Conservation (phyloP, 1,139 yeast species). For the Candida sp. region DNA sequence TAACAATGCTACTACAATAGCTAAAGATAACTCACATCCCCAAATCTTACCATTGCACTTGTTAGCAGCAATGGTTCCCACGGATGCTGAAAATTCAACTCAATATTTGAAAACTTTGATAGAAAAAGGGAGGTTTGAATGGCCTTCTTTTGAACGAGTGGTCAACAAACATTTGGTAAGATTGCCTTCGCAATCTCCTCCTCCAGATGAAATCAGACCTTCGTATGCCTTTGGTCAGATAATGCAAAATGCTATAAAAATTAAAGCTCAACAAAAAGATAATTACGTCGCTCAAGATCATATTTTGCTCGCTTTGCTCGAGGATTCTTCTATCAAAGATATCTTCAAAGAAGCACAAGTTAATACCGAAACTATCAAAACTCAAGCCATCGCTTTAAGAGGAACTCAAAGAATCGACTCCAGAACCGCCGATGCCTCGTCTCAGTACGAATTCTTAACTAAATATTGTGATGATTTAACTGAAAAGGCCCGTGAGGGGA, state of each 20-base stretch:
- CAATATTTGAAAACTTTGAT: constrained; percentile 79
- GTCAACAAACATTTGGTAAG: constrained; percentile 82
- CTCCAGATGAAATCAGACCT: constrained; percentile 74
- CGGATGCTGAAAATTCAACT: constrained; percentile 65
- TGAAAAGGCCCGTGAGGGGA: constrained; percentile 89
- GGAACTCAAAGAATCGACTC: constrained; percentile 93
- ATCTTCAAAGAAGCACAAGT: constrained; percentile 75
- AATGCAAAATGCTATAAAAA: constrained; percentile 64
- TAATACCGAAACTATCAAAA: constrained; percentile 67
- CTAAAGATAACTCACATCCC: constrained; percentile 79
- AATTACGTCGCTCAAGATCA: constrained; percentile 94
- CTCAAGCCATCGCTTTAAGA: constrained; percentile 77
- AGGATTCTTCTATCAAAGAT: constrained; percentile 67
- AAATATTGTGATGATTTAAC: constrained; percentile 95
- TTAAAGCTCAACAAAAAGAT: constrained; percentile 87
- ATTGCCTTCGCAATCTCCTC: constrained; percentile 83
- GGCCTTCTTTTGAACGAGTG: constrained; percentile 72
- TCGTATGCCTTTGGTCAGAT: constrained; percentile 70
- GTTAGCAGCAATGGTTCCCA: constrained; percentile 86
- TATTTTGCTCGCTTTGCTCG: constrained; percentile 76
- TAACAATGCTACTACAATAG: constrained; percentile 75
- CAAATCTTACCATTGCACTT: constrained; percentile 85
- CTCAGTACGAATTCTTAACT: constrained; percentile 74
- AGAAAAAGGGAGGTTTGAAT: constrained; percentile 87
- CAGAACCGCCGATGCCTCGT: constrained; percentile 88